Conservation (phyloP, 2,329 filamentous ascomycete genomes). For the Fonsecaea erecta region DNA sequence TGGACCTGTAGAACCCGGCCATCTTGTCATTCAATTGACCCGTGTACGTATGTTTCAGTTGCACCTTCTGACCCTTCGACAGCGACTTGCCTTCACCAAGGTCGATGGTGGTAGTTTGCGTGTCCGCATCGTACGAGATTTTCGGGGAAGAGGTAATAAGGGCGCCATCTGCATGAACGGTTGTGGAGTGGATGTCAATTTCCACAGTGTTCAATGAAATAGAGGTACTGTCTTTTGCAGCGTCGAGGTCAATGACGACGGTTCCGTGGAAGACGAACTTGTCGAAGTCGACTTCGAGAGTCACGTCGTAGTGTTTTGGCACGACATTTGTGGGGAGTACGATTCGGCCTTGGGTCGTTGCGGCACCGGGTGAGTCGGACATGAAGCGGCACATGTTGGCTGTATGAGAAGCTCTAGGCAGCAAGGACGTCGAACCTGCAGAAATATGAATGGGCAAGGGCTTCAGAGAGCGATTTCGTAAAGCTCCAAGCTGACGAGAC, state of each 20-base stretch:
- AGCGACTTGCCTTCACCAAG: constrained; percentile 77
- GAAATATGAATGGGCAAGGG: neutral
- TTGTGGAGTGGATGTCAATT: constrained; percentile 77
- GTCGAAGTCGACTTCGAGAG: constrained; percentile 86
- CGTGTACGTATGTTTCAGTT: constrained; percentile 76
- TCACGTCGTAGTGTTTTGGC: constrained; percentile 88
- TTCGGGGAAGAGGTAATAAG: constrained; percentile 66
- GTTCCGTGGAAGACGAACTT: constrained; percentile 85
- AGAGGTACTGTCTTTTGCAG: constrained; percentile 79
- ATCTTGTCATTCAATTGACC: constrained; percentile 89
- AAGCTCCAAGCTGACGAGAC: neutral
- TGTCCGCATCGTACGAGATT: constrained; percentile 75
- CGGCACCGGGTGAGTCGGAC: constrained; percentile 34
- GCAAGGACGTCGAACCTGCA: constrained; percentile 1
- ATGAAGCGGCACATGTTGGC: constrained; percentile 37
- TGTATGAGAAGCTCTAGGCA: neutral
- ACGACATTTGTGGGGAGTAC: constrained; percentile 90
- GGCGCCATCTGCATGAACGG: constrained; percentile 66
- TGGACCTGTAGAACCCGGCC: constrained; percentile 97
- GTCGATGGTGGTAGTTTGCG: constrained; percentile 79
- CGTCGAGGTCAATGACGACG: constrained; percentile 84
- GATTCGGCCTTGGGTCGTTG: constrained; percentile 60
- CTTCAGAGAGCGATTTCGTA: neutral
- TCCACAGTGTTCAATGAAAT: constrained; percentile 88
- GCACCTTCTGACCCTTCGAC: constrained; percentile 74